Percentiles rank a stretch among this genome's conserved stretches.
Conservation (phyloP, 495 filamentous ascomycete genomes). For the Aspergillus nanangensis region DNA sequence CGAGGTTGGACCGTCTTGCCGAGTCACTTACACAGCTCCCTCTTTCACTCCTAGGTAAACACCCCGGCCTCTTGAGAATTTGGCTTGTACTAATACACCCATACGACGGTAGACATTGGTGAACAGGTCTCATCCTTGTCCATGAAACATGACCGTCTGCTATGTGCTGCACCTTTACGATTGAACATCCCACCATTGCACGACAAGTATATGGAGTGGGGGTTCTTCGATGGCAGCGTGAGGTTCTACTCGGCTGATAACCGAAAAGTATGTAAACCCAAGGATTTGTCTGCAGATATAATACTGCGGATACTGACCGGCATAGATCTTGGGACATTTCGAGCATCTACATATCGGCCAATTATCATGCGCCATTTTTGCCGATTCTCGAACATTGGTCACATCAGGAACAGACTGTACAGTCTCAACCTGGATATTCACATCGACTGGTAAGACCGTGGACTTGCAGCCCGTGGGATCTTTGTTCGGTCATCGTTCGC, state of each 20-base stretch:
- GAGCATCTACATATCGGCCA: constrained; percentile 91
- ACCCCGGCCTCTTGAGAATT: background rate
- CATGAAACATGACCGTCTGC: constrained; percentile 79
- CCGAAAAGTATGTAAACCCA: constrained; percentile 55
- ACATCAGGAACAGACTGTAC: constrained; percentile 91
- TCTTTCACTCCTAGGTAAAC: constrained; percentile 63
- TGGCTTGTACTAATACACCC: constrained; percentile 4
- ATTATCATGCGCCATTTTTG: constrained; percentile 74
- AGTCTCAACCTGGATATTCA: constrained; percentile 72
- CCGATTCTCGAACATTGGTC: constrained; percentile 83
- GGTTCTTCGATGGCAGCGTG: constrained; percentile 86
- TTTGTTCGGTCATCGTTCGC: constrained; percentile 82
- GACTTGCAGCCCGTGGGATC: constrained; percentile 77
- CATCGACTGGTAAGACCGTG: constrained; percentile 59
- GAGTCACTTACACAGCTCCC: constrained; percentile 76
- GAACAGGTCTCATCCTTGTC: constrained; percentile 77
- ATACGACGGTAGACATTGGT: constrained; percentile 53
- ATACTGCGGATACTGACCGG: constrained; percentile 14
- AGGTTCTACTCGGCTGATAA: constrained; percentile 82
- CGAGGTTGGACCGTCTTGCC: constrained; percentile 72
- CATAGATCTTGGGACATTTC: constrained; percentile 67
- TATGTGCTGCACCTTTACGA: constrained; percentile 77
- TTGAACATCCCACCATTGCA: constrained; percentile 82
- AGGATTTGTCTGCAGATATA: too few species aligned
- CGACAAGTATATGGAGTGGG: constrained; percentile 95